These are phyloP conservation scores for Parietaria judaica DNA, from an alignment of 306 rosid species.

Conservation along the genomic window DNA sequence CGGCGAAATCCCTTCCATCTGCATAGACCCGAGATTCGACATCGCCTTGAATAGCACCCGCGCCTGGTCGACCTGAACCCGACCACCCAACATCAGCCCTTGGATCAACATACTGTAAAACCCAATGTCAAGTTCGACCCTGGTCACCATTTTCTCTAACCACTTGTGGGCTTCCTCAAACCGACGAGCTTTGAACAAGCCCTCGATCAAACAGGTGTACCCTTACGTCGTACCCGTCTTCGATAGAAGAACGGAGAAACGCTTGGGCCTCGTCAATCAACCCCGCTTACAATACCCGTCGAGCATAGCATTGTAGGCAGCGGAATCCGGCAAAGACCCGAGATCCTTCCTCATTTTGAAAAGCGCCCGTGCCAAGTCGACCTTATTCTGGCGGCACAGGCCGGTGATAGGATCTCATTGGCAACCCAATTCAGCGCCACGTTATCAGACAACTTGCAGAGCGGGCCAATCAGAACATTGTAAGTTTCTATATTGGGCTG, in stretches of 20 bases:
- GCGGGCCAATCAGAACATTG: constrained; percentile 43
- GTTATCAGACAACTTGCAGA: constrained; percentile 37
- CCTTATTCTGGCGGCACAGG: constrained; percentile 40
- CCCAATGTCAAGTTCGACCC: constrained; percentile 41
- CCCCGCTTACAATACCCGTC: constrained; percentile 62
- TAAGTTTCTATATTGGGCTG: constrained; percentile 36
- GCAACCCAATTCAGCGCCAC: constrained; percentile 28
- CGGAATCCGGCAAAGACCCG: constrained; percentile 28
- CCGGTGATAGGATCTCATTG: constrained; percentile 37
- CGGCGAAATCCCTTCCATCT: constrained; percentile 54
- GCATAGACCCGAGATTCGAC: constrained; percentile 68
- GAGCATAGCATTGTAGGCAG: constrained; percentile 42
- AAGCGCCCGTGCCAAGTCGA: constrained; percentile 42
- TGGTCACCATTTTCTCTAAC: constrained; percentile 36
- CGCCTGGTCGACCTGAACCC: constrained; percentile 48
- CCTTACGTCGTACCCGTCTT: constrained; percentile 39
- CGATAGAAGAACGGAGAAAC: constrained; percentile 24
- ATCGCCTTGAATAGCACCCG: constrained; percentile 47
- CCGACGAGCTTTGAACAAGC: constrained; percentile 51
- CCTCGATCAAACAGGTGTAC: constrained; percentile 56
- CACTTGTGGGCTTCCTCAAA: constrained; percentile 49
- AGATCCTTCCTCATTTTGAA: constrained; percentile 37
- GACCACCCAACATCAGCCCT: constrained; percentile 49
- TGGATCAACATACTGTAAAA: constrained; percentile 54
- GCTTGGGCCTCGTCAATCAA: constrained; percentile 51